Base-by-base conservation (phyloP, 106 monocot genomes). In the Ottelia alismoides region DNA sequence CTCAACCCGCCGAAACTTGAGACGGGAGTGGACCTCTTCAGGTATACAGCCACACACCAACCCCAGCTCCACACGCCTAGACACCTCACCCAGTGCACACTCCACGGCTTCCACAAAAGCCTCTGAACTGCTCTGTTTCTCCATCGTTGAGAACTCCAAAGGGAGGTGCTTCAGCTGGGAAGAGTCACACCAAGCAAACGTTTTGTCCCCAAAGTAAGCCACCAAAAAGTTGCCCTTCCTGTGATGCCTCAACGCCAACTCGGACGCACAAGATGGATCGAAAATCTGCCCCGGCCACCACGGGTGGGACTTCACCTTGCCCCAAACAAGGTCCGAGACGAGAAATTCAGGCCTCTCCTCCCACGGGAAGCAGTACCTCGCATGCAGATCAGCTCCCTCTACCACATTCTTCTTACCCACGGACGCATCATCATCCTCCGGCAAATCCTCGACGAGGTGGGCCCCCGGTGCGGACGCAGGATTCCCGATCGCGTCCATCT, bases 231-330 rank as follows among this genome's bases (percentile, higher is more conserved):
- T 64, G 40, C 72, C 76, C 60, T 78, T 79, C 55, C 74, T 87
- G 53, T 72, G 63, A 51, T 66, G 64, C 25, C 73, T 87, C 47
- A 72, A n/a, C 1, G 92, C 92, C 65, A 83, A 55, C 0, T 87
- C 70, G 11, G 92, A 87, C 22, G 82, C 92, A 71, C 70, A 60
- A 14, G 65, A 68, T 0, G 87, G 69, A 58, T 74, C 69, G 51
- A 83, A 65, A 29, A 92, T 87, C 57, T 83, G 76, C 14, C 87
- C 92, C 52, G 92, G 92, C 86, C 87, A 87, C 87, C 87, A 92
- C 35, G 87, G 87, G 70, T 87, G 79, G 53, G 83, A 77, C 66
- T 74, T 83, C 20, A 92, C 76, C 57, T 92, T 87, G 49, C 83
- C 92, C 92, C 92, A 92, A 40, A 92, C 80, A 27, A 92, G 55